These are phyloP conservation scores for Blastobotrys americana DNA, from an alignment of 805 yeast genomes.

Conservation along the genomic window DNA sequence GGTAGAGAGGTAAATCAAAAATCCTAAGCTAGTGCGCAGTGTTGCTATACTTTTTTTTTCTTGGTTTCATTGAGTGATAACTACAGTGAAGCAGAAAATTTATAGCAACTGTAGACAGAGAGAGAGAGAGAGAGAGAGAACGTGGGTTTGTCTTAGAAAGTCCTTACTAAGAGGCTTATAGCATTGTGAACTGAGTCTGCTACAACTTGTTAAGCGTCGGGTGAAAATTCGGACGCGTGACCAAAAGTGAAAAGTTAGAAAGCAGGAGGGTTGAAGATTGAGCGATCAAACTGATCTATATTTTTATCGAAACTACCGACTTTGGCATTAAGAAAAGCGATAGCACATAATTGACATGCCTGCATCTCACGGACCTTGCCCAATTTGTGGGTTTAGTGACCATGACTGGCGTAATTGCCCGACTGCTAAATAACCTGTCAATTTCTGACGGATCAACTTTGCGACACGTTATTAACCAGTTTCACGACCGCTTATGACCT, in stretches of 20 bases:
- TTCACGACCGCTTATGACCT: neutral
- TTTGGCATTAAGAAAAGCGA: too few relatives aligned
- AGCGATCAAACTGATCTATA: too few relatives aligned
- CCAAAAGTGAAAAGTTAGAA: too few relatives aligned
- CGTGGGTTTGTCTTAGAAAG: too few relatives aligned
- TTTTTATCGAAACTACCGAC: too few relatives aligned
- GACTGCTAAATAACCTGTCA: neutral
- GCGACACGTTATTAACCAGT: neutral
- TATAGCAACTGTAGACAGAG: too few relatives aligned
- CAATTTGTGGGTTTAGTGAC: slow-evolving; percentile 3
- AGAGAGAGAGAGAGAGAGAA: too few relatives aligned
- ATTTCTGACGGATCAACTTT: neutral
- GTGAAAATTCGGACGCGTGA: too few relatives aligned
- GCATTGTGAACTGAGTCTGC: too few relatives aligned
- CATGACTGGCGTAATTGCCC: slow-evolving; percentile 6
- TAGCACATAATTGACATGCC: slow-evolving; percentile 1
- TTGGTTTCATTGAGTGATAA: neutral
- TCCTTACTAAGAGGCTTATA: too few relatives aligned
- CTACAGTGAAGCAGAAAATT: neutral
- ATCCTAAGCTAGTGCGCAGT: neutral
- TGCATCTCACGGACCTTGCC: slow-evolving; percentile 5
- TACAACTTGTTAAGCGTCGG: too few relatives aligned
- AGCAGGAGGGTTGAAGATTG: too few relatives aligned
- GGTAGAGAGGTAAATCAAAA: neutral
- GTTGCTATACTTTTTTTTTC: neutral